These are phyloP conservation scores for Russula griseocarnosa DNA, from an alignment of 768 basidiomycete genomes.

Conservation along the genomic window DNA sequence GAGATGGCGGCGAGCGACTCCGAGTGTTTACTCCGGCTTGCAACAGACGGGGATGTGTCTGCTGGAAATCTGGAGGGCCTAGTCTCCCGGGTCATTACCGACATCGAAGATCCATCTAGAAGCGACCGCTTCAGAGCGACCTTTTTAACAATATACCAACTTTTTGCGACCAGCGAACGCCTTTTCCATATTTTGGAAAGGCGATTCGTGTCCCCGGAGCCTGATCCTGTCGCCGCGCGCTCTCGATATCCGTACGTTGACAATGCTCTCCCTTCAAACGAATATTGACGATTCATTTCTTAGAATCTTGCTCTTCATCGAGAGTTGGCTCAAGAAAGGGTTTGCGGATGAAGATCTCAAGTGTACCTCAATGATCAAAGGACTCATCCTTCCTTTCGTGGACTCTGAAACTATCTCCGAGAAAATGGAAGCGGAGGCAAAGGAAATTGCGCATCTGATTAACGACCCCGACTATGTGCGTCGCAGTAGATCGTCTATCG, in stretches of 20 bases:
- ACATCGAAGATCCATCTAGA: neutral
- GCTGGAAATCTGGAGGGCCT: slow-evolving; percentile 21
- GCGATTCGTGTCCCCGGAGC: slow-evolving; percentile 2
- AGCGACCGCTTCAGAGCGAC: neutral
- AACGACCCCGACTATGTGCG: slow-evolving; percentile 11
- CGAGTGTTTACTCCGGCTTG: slow-evolving; percentile 3
- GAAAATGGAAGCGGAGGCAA: slow-evolving; percentile 14
- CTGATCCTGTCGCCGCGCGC: neutral
- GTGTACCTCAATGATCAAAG: slow-evolving; percentile 10
- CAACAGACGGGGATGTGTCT: slow-evolving; percentile 14
- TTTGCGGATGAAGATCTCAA: slow-evolving; percentile 15
- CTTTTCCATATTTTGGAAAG: slow-evolving; percentile 17
- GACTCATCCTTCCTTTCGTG: neutral
- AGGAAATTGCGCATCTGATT: slow-evolving; percentile 1
- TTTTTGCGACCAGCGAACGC: slow-evolving; percentile 11
- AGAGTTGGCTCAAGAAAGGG: slow-evolving; percentile 21
- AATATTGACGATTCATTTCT: neutral
- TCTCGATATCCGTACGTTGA: slow-evolving; percentile 11
- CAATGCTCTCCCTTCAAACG: neutral
- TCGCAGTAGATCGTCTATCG: neutral
- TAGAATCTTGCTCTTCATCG: slow-evolving; percentile 19
- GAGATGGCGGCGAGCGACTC: slow-evolving; percentile 7
- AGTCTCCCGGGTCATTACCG: slow-evolving; percentile 2
- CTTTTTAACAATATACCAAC: slow-evolving; percentile 16
- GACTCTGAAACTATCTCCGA: slow-evolving; percentile 13